These are phyloP conservation scores for Citrus sp. DNA, from an alignment of 345 rosid species.

Conservation along the genomic window DNA sequence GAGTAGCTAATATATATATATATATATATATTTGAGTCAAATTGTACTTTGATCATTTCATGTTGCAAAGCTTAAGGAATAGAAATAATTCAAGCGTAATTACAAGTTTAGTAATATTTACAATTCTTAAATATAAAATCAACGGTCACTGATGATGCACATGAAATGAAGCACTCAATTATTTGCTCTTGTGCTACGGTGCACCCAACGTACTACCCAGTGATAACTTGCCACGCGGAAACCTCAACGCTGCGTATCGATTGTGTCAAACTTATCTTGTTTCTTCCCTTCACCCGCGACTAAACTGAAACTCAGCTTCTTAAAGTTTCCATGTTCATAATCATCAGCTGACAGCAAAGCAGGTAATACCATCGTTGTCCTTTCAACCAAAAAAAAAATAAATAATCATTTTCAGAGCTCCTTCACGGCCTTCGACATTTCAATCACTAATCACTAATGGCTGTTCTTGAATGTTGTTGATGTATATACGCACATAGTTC, in stretches of 20 bases:
- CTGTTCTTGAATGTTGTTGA: conserved; percentile 4
- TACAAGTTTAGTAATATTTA: too few relatives aligned
- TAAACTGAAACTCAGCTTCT: background rate
- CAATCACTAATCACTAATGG: background rate
- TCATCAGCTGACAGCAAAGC: background rate
- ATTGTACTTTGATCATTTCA: too few relatives aligned
- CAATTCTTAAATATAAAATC: too few relatives aligned
- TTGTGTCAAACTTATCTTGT: background rate
- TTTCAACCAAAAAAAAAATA: too few relatives aligned
- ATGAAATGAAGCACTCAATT: background rate
- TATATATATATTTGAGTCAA: too few relatives aligned
- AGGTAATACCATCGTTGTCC: background rate
- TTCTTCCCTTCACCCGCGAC: background rate
- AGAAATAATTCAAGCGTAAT: too few relatives aligned
- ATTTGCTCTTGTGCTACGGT: background rate
- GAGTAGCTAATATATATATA: too few relatives aligned
- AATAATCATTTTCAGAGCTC: background rate
- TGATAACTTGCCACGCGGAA: background rate
- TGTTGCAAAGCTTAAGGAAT: too few relatives aligned
- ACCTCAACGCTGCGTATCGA: accelerated
- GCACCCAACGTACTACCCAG: background rate
- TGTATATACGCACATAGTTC: background rate
- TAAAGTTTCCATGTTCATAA: background rate
- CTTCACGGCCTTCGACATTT: background rate
- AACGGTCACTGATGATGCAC: too few relatives aligned